phyloP scores from a whole-genome alignment of 169 alveolate species.

The Eimeria sp. region DNA sequence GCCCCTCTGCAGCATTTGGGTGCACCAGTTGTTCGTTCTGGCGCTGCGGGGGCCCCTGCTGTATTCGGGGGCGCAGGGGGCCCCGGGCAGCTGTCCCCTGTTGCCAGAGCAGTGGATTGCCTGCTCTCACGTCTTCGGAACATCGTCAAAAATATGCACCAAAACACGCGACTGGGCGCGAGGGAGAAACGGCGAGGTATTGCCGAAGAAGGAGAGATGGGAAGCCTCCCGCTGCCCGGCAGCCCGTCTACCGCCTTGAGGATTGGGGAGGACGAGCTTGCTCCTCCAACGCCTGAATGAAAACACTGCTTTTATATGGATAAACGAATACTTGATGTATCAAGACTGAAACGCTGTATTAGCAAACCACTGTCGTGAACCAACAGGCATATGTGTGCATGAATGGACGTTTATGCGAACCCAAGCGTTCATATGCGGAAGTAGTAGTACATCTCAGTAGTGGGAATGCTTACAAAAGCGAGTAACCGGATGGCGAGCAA shows the following conservation, averaged over 20 bases:
- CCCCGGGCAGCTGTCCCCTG: conserved; percentile 60
- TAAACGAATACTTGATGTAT: background rate
- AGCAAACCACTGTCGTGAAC: background rate
- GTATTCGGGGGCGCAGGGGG: conserved; percentile 23
- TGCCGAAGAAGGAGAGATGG: conserved; percentile 7
- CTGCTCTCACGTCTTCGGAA: conserved; percentile 47
- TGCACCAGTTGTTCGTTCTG: background rate
- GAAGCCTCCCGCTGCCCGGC: background rate
- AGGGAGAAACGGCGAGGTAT: conserved; percentile 37
- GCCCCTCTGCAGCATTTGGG: background rate
- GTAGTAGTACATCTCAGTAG: background rate
- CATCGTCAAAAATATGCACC: conserved; percentile 67
- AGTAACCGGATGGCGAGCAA: background rate
- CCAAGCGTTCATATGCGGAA: background rate
- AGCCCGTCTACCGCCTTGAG: conserved; percentile 18
- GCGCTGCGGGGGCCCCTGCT: conserved; percentile 16
- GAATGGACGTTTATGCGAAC: background rate
- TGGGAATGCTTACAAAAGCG: background rate
- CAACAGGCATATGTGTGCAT: background rate
- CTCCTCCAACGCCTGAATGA: conserved; percentile 19
- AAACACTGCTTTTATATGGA: background rate
- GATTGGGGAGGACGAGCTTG: conserved; percentile 17
- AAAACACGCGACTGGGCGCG: conserved; percentile 6
- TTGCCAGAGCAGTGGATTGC: conserved; percentile 70
- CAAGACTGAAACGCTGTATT: background rate